Percentiles rank a stretch among this genome's conserved stretches.
phyloP scores from a whole-genome alignment of 2,329 filamentous ascomycete genomes.

The Pseudodiploospora longispora region DNA sequence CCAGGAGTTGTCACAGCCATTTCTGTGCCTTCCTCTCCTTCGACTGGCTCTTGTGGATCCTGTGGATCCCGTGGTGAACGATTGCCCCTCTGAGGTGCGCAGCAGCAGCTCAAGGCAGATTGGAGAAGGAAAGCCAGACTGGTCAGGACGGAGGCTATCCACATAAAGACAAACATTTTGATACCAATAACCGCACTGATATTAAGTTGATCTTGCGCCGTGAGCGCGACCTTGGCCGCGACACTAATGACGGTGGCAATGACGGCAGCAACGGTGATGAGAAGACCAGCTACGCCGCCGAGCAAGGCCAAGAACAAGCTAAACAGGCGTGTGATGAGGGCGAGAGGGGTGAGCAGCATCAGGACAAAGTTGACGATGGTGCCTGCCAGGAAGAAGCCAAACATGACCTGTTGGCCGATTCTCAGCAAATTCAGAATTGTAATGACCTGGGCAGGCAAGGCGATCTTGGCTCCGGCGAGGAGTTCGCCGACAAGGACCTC shows the following conservation, averaged over 20 bases:
- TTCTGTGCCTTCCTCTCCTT: not conserved
- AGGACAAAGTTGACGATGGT: conserved; percentile 63
- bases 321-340: conserved; percentile 48
- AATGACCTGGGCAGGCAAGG: conserved; percentile 65
- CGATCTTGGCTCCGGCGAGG: conserved; percentile 73
- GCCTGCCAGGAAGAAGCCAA: conserved; percentile 72
- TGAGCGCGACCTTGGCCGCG: conserved; percentile 71
- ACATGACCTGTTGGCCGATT: conserved; percentile 77
- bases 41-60: too few relatives aligned
- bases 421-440: conserved; percentile 67
- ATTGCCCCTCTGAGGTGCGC: conserved; percentile 25
- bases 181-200: conserved; percentile 62
- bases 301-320: conserved; percentile 61
- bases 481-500: conserved; percentile 73
- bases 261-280: conserved; percentile 60
- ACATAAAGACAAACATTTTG: conserved; percentile 83
- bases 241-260: conserved; percentile 79
- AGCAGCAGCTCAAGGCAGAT: conserved; percentile 71
- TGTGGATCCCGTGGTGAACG: not conserved
- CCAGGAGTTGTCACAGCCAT: not conserved
- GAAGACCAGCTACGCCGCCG: conserved; percentile 57
- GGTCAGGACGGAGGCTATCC: conserved; percentile 63
- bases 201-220: conserved; percentile 64
- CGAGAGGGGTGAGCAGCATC: conserved; percentile 56
- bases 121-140: conserved; percentile 67